Percentiles rank a stretch among this genome's conserved stretches.
Conservation (phyloP, 345 rosid species). For the Euclidium syriacum region DNA sequence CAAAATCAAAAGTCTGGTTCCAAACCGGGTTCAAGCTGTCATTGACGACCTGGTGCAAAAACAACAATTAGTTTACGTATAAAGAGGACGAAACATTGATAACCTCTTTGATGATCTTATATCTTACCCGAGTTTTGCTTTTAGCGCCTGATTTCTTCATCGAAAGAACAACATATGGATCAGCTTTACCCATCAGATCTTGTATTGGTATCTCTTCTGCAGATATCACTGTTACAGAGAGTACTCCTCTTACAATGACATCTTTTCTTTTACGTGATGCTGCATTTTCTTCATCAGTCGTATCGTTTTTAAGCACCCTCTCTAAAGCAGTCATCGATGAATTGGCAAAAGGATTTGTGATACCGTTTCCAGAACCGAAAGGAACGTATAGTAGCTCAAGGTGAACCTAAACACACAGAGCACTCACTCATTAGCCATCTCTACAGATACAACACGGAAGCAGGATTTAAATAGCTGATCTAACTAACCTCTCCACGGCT, state of each 20-base stretch:
- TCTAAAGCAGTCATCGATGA: constrained; percentile 81
- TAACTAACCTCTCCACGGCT: constrained; percentile 85
- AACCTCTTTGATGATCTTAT: constrained; percentile 8
- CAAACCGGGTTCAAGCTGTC: constrained; percentile 90
- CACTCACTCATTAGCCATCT: background rate
- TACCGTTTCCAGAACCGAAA: constrained; percentile 58
- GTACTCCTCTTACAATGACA: constrained; percentile 89
- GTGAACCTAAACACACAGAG: constrained; percentile 62
- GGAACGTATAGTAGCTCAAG: constrained; percentile 90
- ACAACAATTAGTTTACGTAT: background rate
- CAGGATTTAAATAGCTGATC: background rate
- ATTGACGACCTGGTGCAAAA: constrained; percentile 66
- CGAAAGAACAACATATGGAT: constrained; percentile 77
- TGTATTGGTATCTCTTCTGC: constrained; percentile 80
- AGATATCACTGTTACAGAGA: constrained; percentile 81
- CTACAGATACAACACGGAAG: background rate
- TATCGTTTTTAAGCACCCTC: constrained; percentile 66
- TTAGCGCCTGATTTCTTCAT: constrained; percentile 80
- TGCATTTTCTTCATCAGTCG: constrained; percentile 46
- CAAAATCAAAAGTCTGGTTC: constrained; percentile 98
- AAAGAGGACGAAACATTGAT: background rate
- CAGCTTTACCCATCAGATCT: constrained; percentile 97
- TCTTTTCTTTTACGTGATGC: constrained; percentile 56
- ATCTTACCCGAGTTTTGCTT: constrained; percentile 73
- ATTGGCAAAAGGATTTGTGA: constrained; percentile 53